Conservation (phyloP, 2,329 filamentous ascomycete genomes). For the Septoria petroselini region DNA sequence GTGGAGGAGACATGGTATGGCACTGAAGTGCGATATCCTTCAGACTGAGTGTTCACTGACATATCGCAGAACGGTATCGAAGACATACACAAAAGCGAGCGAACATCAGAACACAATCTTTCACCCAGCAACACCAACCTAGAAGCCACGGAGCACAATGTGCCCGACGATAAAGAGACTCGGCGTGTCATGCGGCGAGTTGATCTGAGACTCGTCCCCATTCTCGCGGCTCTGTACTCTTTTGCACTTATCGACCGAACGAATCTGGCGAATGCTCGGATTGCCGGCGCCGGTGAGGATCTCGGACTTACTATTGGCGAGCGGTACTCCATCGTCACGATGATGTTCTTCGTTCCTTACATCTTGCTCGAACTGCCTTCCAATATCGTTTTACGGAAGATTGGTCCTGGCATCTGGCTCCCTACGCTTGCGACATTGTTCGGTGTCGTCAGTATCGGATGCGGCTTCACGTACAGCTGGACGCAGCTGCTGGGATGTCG, state of each 20-base stretch:
- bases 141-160: background rate
- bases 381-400: background rate
- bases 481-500: constrained; percentile 6
- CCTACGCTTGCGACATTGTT: constrained; percentile 6
- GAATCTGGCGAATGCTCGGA: constrained; percentile 15
- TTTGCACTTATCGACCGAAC: constrained; percentile 45
- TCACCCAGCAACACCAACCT: background rate
- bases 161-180: constrained; percentile 29
- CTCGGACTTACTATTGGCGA: constrained; percentile 6
- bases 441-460: constrained; percentile 9
- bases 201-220: constrained; percentile 50
- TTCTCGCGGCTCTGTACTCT: constrained; percentile 45
- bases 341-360: constrained; percentile 15
- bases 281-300: constrained; percentile 16
- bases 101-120: background rate
- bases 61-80: background rate
- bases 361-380: constrained; percentile 10
- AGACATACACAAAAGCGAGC: background rate
- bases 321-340: constrained; percentile 9
- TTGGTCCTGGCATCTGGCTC: constrained; percentile 6
- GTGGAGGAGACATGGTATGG: background rate
- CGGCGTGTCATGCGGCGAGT: constrained; percentile 49
- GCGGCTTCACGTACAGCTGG: constrained; percentile 10
- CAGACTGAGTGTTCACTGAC: background rate
- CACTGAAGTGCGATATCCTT: background rate